Base-by-base conservation (phyloP, 2,329 filamentous ascomycete species). In the Epichloe baconii region DNA sequence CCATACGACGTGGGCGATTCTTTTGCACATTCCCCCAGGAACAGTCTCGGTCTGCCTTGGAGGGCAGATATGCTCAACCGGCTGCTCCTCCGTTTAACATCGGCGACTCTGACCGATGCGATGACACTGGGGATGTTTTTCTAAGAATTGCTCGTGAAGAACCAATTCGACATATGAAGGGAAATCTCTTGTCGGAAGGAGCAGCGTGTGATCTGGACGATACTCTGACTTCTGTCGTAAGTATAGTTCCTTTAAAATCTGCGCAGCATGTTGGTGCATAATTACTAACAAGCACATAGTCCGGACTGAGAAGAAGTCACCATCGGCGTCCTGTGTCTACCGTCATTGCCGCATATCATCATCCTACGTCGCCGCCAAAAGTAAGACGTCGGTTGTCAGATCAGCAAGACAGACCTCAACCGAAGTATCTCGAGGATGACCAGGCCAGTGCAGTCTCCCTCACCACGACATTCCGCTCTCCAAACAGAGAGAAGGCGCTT, bases 91-190 rank as follows among this genome's bases (percentile, higher is more conserved):
- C 31, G 15, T 52, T 54, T 11, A 36, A 48, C n/a, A 23, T 26
- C 26, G 21, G 41, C 38, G 42, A 44, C 14, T n/a, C 37, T 17
- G 49, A 47, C 37, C 37, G 52, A 40, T 37, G 49, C 42, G 78
- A 81, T 50, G 78, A 79, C 55, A 76, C 71, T 3, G 76, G 75
- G 40, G 78, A 82, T 55, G 67, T 81, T 41, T 82, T 81, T 55
- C 71, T 82, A 53, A 74, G 70, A 50, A 80, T 82, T 53, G 78
- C 78, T 12, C 69, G 73, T 11, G 76, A 81, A 53, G 77, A 80
- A 54, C 57, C 71, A 14, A 59, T 63, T 15, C 69, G 67, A 46
- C 71, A 68, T 48, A 58, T 61, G 17, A 67, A 70, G 43, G 65
- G 66, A 6, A 65, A 64, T 42, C 31, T 31, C 31, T 31, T 31